Conservation (phyloP, 345 rosid species). For the Camelina neglecta region DNA sequence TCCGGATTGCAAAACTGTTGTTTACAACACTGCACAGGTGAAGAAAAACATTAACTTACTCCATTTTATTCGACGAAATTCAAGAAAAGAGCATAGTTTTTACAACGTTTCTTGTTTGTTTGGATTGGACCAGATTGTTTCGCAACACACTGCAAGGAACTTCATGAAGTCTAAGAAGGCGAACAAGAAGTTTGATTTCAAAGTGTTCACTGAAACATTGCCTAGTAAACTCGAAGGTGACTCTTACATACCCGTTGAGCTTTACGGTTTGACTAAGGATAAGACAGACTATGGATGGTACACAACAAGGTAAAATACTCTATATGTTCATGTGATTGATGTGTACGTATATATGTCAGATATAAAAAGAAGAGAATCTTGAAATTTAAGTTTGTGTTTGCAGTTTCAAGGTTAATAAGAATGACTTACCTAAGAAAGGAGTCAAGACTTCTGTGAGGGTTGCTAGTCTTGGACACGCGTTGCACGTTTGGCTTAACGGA, state of each 20-base stretch:
- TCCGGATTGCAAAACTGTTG: conserved; percentile 82
- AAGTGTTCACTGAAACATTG: conserved; percentile 53
- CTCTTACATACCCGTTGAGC: conserved; percentile 56
- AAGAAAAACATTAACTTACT: not conserved
- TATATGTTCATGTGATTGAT: not conserved
- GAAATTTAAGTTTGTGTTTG: conserved; percentile 14
- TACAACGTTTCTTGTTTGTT: conserved; percentile 23
- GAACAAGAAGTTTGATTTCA: conserved; percentile 61
- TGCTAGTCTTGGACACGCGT: conserved; percentile 90
- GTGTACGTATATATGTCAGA: not conserved
- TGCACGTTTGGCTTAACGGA: conserved; percentile 74
- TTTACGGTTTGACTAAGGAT: conserved; percentile 65
- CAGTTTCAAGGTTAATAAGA: conserved; percentile 57
- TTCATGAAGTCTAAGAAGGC: conserved; percentile 54
- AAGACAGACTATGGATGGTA: conserved; percentile 82
- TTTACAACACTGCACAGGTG: conserved; percentile 56
- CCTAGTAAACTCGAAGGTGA: conserved; percentile 45
- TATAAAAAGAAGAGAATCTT: conserved; percentile 11
- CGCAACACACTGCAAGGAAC: conserved; percentile 79
- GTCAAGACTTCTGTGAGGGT: conserved; percentile 55
- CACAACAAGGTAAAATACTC: conserved; percentile 60
- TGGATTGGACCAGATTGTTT: conserved; percentile 55
- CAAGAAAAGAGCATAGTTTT: not conserved
- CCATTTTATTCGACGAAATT: not conserved
- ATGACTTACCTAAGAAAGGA: conserved; percentile 55